Evolutionary conservation across 441 rosid genomes (phyloP).

Genomic region (Populus tomentosa): DNA sequence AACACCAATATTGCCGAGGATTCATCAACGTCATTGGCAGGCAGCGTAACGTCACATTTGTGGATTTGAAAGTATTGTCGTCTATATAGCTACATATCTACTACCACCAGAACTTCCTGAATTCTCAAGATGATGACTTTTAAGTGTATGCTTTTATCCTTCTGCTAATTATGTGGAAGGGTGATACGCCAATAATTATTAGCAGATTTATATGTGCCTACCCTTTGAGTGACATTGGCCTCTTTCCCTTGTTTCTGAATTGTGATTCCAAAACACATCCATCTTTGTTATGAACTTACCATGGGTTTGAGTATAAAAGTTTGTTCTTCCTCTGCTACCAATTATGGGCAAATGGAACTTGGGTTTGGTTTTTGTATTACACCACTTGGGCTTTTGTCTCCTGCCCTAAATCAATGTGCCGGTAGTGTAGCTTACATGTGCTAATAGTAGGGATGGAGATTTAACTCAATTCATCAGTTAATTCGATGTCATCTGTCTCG

Average conservation of each 20-base stretch:
- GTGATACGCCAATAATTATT: constrained; percentile 5
- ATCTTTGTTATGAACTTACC: not conserved
- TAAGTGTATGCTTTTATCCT: not conserved
- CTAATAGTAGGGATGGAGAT: no score
- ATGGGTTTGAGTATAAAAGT: not conserved
- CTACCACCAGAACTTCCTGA: not conserved
- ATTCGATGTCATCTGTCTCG: no score
- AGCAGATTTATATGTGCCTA: not conserved
- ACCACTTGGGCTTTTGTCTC: not conserved
- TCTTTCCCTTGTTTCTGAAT: not conserved
- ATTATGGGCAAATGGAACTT: not conserved
- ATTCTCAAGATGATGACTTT: not conserved
- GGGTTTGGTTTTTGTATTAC: not conserved
- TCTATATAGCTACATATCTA: not conserved
- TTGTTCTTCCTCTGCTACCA: not conserved
- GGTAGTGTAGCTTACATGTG: no score
- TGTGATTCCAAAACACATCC: not conserved
- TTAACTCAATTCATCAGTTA: no score
- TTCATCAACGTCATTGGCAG: not conserved
- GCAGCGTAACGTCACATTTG: not conserved
- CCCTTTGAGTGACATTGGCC: not conserved
- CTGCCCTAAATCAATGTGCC: not conserved
- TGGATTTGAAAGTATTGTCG: not conserved
- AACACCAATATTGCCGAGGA: not conserved
- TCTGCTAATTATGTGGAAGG: not conserved